Conservation (phyloP, 495 filamentous ascomycete genomes). For the Penicillium mononematosum region DNA sequence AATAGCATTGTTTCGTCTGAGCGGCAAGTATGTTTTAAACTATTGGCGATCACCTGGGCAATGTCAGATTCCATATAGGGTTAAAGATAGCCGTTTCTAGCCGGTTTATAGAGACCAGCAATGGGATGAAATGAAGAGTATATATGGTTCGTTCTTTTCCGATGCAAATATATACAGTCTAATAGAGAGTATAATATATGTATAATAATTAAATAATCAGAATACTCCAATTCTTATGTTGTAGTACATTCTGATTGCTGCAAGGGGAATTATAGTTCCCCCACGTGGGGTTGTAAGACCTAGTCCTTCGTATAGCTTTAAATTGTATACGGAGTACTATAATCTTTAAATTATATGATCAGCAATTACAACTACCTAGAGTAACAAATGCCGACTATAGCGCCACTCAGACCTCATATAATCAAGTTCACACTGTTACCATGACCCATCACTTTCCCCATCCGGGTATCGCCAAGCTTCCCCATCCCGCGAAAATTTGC, state of each 20-base stretch:
- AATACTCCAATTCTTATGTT: neutral
- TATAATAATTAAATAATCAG: too few species aligned
- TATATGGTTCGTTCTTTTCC: too few species aligned
- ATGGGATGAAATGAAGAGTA: too few species aligned
- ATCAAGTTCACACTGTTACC: neutral
- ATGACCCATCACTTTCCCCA: constrained; percentile 10
- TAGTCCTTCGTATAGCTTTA: neutral
- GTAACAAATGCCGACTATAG: neutral
- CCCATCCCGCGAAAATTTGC: constrained; percentile 23
- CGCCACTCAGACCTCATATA: neutral
- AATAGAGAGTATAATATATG: too few species aligned
- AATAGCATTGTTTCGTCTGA: neutral
- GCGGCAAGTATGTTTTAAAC: neutral
- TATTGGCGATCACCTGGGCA: neutral
- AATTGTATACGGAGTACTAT: neutral
- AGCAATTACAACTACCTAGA: neutral
- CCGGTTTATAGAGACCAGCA: too few species aligned
- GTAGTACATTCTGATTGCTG: neutral
- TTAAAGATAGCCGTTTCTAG: neutral
- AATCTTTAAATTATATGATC: neutral
- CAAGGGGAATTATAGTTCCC: neutral
- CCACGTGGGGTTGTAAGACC: constrained; percentile 3
- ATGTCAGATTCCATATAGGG: neutral
- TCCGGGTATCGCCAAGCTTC: constrained; percentile 21
- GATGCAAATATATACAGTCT: too few species aligned